Percentiles rank a stretch among this genome's conserved stretches.
These are phyloP conservation scores for Aspergillus persii DNA, from an alignment of 2,329 filamentous ascomycete genomes.

Conservation along the genomic window DNA sequence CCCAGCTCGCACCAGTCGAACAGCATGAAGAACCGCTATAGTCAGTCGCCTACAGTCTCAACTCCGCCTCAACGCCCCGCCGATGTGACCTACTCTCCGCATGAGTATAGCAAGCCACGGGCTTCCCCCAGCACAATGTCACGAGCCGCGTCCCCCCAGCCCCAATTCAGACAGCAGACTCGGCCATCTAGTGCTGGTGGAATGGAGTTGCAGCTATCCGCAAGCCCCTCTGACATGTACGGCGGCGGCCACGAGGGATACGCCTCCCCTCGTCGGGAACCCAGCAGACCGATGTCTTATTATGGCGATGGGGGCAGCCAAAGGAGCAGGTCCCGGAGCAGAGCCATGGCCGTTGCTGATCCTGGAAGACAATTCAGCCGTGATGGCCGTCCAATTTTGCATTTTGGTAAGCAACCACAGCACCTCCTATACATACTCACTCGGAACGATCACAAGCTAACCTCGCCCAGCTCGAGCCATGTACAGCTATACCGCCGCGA, in stretches of 20 bases:
- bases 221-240: slow-evolving; percentile 56
- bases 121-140: slow-evolving; percentile 36
- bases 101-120: slow-evolving; percentile 37
- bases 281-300: slow-evolving; percentile 45
- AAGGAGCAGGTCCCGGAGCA: slow-evolving; percentile 63
- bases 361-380: slow-evolving; percentile 69
- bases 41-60: slow-evolving; percentile 34
- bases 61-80: slow-evolving; percentile 33
- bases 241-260: slow-evolving; percentile 40
- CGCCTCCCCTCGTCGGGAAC: slow-evolving; percentile 39
- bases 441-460: neutral
- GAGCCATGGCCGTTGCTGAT: slow-evolving; percentile 80
- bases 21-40: slow-evolving; percentile 40
- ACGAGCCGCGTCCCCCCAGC: slow-evolving; percentile 53
- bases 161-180: slow-evolving; percentile 50
- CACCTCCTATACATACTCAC: neutral
- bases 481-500: slow-evolving; percentile 92
- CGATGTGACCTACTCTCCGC: slow-evolving; percentile 45
- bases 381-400: slow-evolving; percentile 82
- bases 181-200: slow-evolving; percentile 51
- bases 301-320: slow-evolving; percentile 51
- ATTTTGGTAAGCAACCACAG: slow-evolving; percentile 73
- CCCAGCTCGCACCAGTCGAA: slow-evolving; percentile 47
- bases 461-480: slow-evolving; percentile 72
- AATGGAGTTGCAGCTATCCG: slow-evolving; percentile 67